These are phyloP conservation scores for Zizania latifolia DNA, from an alignment of 176 grass and related monocot species.

Conservation along the genomic window DNA sequence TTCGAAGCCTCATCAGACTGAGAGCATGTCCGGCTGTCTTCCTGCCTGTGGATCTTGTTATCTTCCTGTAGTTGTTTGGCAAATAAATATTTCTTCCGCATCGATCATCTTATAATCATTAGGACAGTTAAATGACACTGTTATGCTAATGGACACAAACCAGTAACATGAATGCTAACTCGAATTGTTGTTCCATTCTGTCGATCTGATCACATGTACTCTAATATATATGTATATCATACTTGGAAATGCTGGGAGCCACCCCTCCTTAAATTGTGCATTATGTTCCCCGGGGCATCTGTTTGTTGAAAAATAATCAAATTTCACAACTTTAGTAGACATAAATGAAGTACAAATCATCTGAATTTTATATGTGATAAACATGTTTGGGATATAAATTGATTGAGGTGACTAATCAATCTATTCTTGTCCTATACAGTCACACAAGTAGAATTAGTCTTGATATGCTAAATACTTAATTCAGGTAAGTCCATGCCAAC, in stretches of 20 bases:
- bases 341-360: neutral
- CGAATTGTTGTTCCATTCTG: constrained; percentile 24
- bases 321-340: neutral
- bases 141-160: constrained; percentile 8
- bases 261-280: neutral
- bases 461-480: no score
- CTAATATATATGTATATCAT: no score
- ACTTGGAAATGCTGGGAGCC: no score
- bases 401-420: neutral
- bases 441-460: no score
- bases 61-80: constrained; percentile 21
- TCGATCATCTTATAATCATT: constrained; percentile 40
- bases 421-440: neutral
- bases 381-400: neutral
- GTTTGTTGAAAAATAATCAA: neutral
- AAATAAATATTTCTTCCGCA: constrained; percentile 20
- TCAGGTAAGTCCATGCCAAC: neutral
- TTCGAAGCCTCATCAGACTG: constrained; percentile 43
- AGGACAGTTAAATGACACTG: constrained; percentile 14
- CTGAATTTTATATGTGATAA: neutral
- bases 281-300: neutral
- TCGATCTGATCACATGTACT: neutral
- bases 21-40: constrained; percentile 45
- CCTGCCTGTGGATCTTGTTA: constrained; percentile 49
- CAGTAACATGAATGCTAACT: constrained; percentile 39